Evolutionary conservation across 257 asterid genomes (phyloP).

Genomic region (Penstemon newberryi): DNA sequence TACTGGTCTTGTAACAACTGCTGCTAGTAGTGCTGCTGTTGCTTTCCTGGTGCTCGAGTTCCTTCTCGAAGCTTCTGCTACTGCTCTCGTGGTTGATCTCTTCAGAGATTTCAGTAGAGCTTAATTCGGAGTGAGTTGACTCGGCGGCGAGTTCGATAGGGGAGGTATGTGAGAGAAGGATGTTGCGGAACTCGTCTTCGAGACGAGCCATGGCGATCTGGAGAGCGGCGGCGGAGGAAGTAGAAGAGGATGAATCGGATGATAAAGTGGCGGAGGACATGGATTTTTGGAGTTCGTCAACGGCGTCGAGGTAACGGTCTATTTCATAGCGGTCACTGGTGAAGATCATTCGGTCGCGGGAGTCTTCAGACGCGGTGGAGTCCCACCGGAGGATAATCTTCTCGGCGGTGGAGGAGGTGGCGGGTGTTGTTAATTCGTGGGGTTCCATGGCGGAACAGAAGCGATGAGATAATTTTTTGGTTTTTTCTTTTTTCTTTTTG

Average conservation of each 20-base stretch:
- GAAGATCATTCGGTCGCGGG: conserved; percentile 77
- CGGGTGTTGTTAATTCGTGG: conserved; percentile 23
- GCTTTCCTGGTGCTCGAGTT: conserved; percentile 37
- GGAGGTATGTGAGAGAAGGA: conserved; percentile 49
- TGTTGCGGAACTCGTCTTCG: conserved; percentile 70
- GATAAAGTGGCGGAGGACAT: conserved; percentile 47
- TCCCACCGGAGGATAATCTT: conserved; percentile 80
- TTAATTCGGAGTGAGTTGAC: neutral
- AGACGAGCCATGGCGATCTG: conserved; percentile 77
- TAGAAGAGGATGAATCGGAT: conserved; percentile 41
- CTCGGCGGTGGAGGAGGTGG: conserved; percentile 62
- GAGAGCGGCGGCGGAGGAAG: conserved; percentile 35
- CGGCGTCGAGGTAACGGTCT: conserved; percentile 79
- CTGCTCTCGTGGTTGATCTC: neutral
- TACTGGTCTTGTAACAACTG: conserved; percentile 18
- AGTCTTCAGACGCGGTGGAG: conserved; percentile 70
- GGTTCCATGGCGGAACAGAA: too few species aligned
- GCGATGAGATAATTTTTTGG: too few species aligned
- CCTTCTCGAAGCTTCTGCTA: conserved; percentile 16
- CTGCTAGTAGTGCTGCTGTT: conserved; percentile 25
- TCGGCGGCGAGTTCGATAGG: conserved; percentile 44
- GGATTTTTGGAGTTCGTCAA: conserved; percentile 71
- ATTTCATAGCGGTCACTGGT: conserved; percentile 69
- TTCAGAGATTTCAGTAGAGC: neutral
- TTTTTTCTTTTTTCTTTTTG: too few species aligned